Evolutionary conservation across 345 rosid genomes (phyloP), one percentile per base, ranked within the genome.

Genomic region (Iberis pinnata): DNA sequence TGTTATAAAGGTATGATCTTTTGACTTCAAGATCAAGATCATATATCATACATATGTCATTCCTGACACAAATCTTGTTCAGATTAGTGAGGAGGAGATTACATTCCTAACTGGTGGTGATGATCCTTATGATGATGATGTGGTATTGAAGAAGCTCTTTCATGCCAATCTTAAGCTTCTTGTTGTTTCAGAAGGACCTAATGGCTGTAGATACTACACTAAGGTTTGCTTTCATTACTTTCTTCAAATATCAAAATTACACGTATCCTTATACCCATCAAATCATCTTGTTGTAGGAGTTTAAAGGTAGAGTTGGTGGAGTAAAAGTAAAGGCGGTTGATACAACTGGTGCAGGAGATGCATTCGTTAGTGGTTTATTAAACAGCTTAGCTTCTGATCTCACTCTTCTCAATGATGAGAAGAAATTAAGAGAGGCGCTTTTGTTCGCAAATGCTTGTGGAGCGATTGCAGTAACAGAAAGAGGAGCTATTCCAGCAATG

Each of bases 61-160:
- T 42, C 4, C 33, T 48, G 65, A 52, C 42, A 16, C 59, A 43
- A 55, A 26, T 41, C 17, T 33, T 17, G 42, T 62, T 64, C 77
- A 88, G 99, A 67, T 93, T 52, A 93, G 88, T 15, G 99, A 93
- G 70, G 99, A 93, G 1, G 99, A 93, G 76, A 86, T 88, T 22
- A 64, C 75, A 43, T 88, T 93, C 75, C 62, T 84, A 68, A 81
- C 86, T 0, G 82, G 82, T 50, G 88, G 74, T 1, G 78, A 73
- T 32, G 85, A 84, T 71, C 76, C 83, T 51, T 57, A 60, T 54
- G 86, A 84, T 48, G 89, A 84, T 57, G 67, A 72, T 1, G 82
- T 77, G 48, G 94, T 84, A 64, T 58, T 79, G 75, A 44, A 71
- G 44, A 84, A 78, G 70, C 82, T 84, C 18, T 84, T 74, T 58